Percentiles rank a stretch among this genome's conserved stretches.
Conservation (phyloP, 2,329 filamentous ascomycete genomes). For the Tolypocladium nubicola region DNA sequence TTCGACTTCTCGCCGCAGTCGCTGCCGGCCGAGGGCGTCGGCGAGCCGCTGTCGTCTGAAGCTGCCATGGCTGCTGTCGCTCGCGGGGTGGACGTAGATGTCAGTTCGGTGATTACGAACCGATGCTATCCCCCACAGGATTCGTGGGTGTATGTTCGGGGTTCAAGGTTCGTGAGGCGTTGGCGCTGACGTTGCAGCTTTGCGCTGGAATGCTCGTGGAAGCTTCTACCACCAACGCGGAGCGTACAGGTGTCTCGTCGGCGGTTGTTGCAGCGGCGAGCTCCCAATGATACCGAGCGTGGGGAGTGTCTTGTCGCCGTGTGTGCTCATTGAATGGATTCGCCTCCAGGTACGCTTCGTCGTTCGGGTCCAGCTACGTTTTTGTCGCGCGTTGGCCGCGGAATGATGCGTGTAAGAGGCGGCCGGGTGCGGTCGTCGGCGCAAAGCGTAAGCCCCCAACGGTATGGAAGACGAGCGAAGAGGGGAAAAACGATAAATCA, state of each 20-base stretch:
- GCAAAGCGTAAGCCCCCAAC: background rate
- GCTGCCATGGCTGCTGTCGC: conserved; percentile 8
- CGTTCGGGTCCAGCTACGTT: background rate
- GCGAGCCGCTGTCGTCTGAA: conserved; percentile 16
- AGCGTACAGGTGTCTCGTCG: background rate
- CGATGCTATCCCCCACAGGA: background rate
- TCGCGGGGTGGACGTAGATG: background rate
- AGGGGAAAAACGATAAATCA: background rate
- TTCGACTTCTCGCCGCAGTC: conserved; percentile 17
- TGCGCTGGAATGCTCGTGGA: background rate
- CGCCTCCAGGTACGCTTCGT: background rate
- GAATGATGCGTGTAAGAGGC: background rate
- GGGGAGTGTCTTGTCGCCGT: background rate
- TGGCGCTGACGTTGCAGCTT: background rate
- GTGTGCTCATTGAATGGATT: conserved; percentile 2
- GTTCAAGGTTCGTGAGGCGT: background rate
- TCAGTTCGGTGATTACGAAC: background rate
- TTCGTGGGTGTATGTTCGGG: background rate
- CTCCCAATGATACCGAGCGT: conserved; percentile 1
- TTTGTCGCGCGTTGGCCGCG: background rate
- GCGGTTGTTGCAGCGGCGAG: background rate
- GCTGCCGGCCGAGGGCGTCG: conserved; percentile 13
- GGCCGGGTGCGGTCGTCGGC: background rate
- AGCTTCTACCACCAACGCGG: background rate
- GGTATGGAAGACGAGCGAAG: background rate